Conservation (phyloP, 169 alveolate genomes). For the Cryptosporidium parvum region DNA sequence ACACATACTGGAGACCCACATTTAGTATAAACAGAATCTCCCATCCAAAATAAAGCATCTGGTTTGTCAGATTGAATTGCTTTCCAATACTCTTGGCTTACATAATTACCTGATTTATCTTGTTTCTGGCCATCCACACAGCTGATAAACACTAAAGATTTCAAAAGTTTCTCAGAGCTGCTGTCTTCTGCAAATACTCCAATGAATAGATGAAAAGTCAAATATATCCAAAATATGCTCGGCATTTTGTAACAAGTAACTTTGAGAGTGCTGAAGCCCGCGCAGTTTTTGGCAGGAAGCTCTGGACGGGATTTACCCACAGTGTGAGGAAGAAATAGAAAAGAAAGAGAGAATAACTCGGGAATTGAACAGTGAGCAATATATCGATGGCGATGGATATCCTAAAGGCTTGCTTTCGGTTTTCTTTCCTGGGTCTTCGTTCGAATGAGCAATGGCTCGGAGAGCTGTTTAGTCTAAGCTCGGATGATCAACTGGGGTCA, state of each 20-base stretch:
- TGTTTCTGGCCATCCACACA: conserved; percentile 61
- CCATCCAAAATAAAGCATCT: conserved; percentile 85
- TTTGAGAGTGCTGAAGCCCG: background rate
- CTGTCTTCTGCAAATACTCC: conserved; percentile 7
- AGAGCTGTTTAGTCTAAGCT: conserved; percentile 20
- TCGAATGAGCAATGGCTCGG: conserved; percentile 54
- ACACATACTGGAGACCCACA: conserved; percentile 36
- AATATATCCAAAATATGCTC: conserved; percentile 8
- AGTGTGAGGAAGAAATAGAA: conserved; percentile 16
- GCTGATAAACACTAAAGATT: conserved; percentile 54
- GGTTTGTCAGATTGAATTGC: conserved; percentile 78
- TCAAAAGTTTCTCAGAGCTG: background rate
- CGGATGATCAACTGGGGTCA: conserved; percentile 11
- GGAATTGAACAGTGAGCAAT: conserved; percentile 3
- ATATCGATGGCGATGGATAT: conserved; percentile 27
- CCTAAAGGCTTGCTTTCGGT: conserved; percentile 27
- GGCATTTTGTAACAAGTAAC: conserved; percentile 23
- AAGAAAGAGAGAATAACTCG: background rate
- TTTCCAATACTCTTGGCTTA: conserved; percentile 64
- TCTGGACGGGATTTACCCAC: conserved; percentile 18
- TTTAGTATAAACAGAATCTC: conserved; percentile 83
- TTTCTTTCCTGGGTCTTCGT: conserved; percentile 54
- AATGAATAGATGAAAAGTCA: background rate
- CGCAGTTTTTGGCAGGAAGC: conserved; percentile 3
- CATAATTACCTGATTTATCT: background rate